phyloP scores from a whole-genome alignment of 495 filamentous ascomycete species.

The Penicillium cataractarum region DNA sequence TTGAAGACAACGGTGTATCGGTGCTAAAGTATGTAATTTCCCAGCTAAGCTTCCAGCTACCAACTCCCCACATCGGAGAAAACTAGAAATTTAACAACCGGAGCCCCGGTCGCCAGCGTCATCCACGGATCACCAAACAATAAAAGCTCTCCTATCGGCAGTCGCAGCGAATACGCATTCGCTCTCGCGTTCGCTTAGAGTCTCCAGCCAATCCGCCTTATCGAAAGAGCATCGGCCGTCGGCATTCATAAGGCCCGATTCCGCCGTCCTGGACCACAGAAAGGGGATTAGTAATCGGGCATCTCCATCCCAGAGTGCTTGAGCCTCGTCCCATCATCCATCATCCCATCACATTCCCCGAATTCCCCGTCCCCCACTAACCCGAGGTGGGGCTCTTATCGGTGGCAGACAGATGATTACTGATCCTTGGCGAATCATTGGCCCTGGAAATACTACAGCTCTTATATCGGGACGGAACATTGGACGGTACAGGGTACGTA shows the following conservation, averaged over 20 bases:
- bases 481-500: too few species aligned
- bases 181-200: constrained; percentile 21
- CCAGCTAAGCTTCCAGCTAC: neutral
- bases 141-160: neutral
- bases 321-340: too few species aligned
- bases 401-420: neutral
- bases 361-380: neutral
- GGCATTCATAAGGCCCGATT: constrained; percentile 5
- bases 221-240: constrained; percentile 10
- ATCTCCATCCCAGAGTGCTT: too few species aligned
- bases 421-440: neutral
- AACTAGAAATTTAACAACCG: neutral
- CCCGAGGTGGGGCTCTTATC: constrained; percentile 1
- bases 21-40: too few species aligned
- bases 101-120: neutral
- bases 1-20: too few species aligned
- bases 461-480: too few species aligned
- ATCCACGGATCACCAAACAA: neutral
- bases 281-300: constrained; percentile 12
- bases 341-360: too few species aligned
- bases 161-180: constrained; percentile 10
- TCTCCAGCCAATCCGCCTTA: neutral
- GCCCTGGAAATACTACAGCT: neutral
- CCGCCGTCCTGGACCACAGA: neutral
- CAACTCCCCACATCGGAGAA: neutral